Percentiles rank a stretch among this genome's conserved stretches.
These are phyloP conservation scores for Fusarium newnesense DNA, from an alignment of 2,329 filamentous ascomycete genomes.

Conservation along the genomic window DNA sequence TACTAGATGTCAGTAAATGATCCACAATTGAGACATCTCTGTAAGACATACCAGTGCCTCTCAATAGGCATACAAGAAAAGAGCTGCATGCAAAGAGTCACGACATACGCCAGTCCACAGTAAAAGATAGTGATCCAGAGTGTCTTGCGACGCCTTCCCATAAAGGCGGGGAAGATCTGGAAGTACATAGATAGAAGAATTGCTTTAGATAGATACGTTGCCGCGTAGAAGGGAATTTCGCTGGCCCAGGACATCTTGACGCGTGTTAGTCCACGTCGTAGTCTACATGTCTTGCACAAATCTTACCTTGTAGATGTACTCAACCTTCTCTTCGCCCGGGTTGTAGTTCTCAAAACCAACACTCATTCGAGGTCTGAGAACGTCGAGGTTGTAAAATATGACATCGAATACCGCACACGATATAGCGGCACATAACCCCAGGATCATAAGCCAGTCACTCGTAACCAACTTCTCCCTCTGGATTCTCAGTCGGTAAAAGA, in stretches of 20 bases:
- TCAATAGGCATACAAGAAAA: conserved; percentile 33
- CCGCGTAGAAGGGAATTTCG: conserved; percentile 30
- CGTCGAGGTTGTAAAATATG: conserved; percentile 9
- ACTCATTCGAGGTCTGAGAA: conserved; percentile 23
- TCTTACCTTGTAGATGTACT: conserved; percentile 31
- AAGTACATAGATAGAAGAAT: conserved; percentile 26
- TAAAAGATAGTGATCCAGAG: conserved; percentile 15
- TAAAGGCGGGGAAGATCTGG: conserved; percentile 19
- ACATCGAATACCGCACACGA: conserved; percentile 18
- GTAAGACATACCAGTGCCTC: conserved; percentile 17
- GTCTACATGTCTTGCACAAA: rapidly evolving
- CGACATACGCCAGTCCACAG: conserved; percentile 10
- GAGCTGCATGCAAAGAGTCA: conserved; percentile 19
- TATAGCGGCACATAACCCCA: conserved; percentile 17
- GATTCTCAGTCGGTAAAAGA: conserved; percentile 21
- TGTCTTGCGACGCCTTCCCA: conserved; percentile 22
- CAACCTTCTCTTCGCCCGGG: conserved; percentile 3
- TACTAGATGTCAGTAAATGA: background rate
- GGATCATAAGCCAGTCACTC: conserved; percentile 27
- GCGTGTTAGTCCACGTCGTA: background rate
- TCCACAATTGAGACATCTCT: background rate
- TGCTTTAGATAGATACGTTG: conserved; percentile 26
- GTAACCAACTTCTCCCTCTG: conserved; percentile 11
- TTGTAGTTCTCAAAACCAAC: conserved; percentile 24
- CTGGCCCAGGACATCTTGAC: conserved; percentile 30